A percentile compares a stretch with the other conserved stretches of the same genome.
These are phyloP conservation scores for Trichoderma erinaceum DNA, from an alignment of 495 filamentous ascomycete genomes.

Conservation along the genomic window DNA sequence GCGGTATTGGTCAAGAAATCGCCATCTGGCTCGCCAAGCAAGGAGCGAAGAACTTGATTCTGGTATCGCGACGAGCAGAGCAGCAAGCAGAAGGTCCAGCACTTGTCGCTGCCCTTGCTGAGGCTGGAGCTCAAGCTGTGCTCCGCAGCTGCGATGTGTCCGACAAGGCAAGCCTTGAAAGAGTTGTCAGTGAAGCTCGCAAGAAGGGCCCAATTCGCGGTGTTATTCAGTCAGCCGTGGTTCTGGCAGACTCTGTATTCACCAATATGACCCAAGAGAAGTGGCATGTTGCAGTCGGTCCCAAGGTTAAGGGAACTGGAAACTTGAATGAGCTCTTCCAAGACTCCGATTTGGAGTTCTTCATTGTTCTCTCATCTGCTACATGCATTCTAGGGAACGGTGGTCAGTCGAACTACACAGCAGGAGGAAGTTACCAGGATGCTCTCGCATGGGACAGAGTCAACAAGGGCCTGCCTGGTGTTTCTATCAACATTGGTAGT, in stretches of 20 bases:
- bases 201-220: constrained; percentile 39
- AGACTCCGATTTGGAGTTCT: constrained; percentile 44
- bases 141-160: constrained; percentile 30
- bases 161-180: constrained; percentile 15
- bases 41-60: constrained; percentile 39
- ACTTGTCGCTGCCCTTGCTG: constrained; percentile 10
- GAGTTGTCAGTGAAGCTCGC: constrained; percentile 19
- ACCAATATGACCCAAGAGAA: constrained; percentile 28
- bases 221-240: constrained; percentile 28
- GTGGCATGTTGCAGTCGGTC: constrained; percentile 27
- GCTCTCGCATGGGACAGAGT: not conserved
- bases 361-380: constrained; percentile 36
- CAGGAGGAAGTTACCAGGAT: constrained; percentile 3
- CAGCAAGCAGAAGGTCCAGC: not conserved
- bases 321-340: constrained; percentile 33
- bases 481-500: not conserved
- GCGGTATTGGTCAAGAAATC: constrained; percentile 40
- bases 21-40: constrained; percentile 42
- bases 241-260: constrained; percentile 26
- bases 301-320: constrained; percentile 31
- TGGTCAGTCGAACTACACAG: not conserved
- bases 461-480: not conserved
- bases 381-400: not conserved
- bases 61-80: constrained; percentile 40
- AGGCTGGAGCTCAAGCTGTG: constrained; percentile 14